Percentiles rank a stretch among this genome's conserved stretches.
Conservation (phyloP, 176 grass and related monocot species). For the Rhipidocladum racemiflorum region DNA sequence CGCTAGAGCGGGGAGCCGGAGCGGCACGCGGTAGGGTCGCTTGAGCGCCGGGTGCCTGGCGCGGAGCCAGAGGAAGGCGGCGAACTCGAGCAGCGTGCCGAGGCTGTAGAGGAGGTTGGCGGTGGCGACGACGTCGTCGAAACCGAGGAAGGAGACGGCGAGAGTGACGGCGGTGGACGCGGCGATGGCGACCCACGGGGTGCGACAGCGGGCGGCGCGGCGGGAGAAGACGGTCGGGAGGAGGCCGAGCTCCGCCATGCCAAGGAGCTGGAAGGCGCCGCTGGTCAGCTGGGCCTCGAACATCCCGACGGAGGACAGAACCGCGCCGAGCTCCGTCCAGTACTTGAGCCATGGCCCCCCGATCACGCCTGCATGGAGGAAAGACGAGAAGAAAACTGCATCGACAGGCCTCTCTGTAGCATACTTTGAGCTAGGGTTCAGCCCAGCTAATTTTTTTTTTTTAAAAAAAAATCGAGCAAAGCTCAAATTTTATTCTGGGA, state of each 20-base stretch:
- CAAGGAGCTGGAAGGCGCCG: slow-evolving; percentile 53
- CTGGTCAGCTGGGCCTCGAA: slow-evolving; percentile 58
- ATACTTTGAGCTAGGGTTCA: not conserved
- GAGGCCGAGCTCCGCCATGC: slow-evolving; percentile 59
- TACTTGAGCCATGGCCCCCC: slow-evolving; percentile 46
- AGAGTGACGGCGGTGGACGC: slow-evolving; percentile 30
- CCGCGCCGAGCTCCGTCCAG: slow-evolving; percentile 50
- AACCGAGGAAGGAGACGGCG: slow-evolving; percentile 45
- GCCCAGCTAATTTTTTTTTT: not conserved
- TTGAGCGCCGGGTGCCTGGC: slow-evolving; percentile 17
- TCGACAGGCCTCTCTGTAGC: not conserved
- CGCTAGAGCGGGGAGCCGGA: slow-evolving; percentile 17
- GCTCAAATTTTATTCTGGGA: no score
- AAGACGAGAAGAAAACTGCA: not conserved
- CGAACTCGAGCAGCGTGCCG: slow-evolving; percentile 54
- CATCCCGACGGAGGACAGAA: slow-evolving; percentile 46
- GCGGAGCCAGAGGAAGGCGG: slow-evolving; percentile 43
- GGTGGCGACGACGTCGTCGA: slow-evolving; percentile 49
- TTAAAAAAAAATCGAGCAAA: no score
- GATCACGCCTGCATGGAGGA: slow-evolving; percentile 21
- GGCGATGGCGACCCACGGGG: slow-evolving; percentile 42
- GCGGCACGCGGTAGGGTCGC: slow-evolving; percentile 48
- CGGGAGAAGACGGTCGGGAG: slow-evolving; percentile 41
- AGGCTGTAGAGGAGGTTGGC: slow-evolving; percentile 56
- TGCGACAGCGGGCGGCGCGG: slow-evolving; percentile 19